phyloP scores from a whole-genome alignment of 139 green algal genomes.

The Chlamydomonas eustigma region DNA sequence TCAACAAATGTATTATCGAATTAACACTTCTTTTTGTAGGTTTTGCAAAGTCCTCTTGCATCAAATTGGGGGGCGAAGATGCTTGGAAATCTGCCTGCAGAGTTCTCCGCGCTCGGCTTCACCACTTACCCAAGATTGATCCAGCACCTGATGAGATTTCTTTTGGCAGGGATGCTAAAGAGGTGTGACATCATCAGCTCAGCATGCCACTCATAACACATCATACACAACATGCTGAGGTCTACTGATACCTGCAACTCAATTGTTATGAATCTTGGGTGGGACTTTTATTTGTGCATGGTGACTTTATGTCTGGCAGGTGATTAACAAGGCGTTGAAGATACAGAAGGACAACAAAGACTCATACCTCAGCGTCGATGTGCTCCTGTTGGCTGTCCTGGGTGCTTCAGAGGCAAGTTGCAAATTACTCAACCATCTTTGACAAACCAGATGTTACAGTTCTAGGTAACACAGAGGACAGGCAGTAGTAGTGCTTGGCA shows the following conservation, averaged over 20 bases:
- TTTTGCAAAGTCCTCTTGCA: constrained; percentile 12
- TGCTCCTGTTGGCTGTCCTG: constrained; percentile 64
- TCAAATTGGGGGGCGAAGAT: constrained; percentile 42
- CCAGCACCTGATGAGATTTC: constrained; percentile 22
- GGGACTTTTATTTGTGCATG: too few species aligned
- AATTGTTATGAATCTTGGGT: too few species aligned
- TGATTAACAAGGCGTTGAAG: constrained; percentile 52
- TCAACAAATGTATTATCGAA: too few species aligned
- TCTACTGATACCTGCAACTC: too few species aligned
- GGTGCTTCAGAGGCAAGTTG: constrained; percentile 7
- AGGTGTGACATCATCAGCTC: too few species aligned
- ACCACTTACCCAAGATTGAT: constrained; percentile 46
- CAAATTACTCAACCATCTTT: too few species aligned
- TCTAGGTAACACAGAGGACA: too few species aligned
- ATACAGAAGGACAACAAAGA: constrained; percentile 68
- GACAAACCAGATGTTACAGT: too few species aligned
- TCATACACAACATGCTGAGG: too few species aligned
- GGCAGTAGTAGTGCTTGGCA: too few species aligned
- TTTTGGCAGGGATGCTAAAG: constrained; percentile 33
- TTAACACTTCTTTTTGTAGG: too few species aligned
- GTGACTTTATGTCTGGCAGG: neutral
- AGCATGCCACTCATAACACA: too few species aligned
- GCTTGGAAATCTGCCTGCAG: constrained; percentile 38
- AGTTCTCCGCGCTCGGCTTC: constrained; percentile 52
- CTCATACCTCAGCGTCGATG: constrained; percentile 70